These are phyloP conservation scores for Diplodia corticola DNA, from an alignment of 2,329 filamentous ascomycete genomes.

Conservation along the genomic window DNA sequence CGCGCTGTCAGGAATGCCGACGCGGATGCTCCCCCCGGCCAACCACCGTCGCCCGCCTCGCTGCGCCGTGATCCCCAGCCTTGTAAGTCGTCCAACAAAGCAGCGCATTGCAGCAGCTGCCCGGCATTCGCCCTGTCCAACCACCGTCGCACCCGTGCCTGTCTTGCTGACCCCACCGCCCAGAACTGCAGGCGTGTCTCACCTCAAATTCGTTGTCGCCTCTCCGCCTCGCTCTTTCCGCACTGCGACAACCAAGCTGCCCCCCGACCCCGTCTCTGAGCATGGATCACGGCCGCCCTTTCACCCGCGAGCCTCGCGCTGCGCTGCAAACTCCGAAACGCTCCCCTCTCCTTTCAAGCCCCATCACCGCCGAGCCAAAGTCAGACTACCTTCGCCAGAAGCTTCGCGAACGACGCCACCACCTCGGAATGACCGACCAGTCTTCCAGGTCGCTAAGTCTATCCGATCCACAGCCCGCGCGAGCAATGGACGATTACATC, in stretches of 20 bases:
- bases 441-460: constrained; percentile 1
- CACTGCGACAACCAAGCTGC: background rate
- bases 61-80: constrained; percentile 1
- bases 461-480: background rate
- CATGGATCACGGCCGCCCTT: background rate
- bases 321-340: background rate
- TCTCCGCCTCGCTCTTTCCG: background rate
- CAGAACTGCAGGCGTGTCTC: constrained; percentile 6
- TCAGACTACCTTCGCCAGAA: constrained; percentile 19
- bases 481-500: constrained; percentile 20
- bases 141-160: constrained; percentile 8
- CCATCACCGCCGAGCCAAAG: background rate
- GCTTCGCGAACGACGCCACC: constrained; percentile 16
- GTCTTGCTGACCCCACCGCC: constrained; percentile 4
- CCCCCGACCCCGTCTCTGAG: background rate
- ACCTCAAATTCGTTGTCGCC: background rate
- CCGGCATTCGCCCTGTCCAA: background rate
- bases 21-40: background rate
- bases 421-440: constrained; percentile 7
- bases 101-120: constrained; percentile 9
- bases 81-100: constrained; percentile 18
- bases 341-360: background rate
- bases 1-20: constrained; percentile 12
- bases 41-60: constrained; percentile 4
- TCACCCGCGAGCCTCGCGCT: background rate